Percentiles rank a stretch among this genome's conserved stretches.
phyloP scores from a whole-genome alignment of 495 filamentous ascomycete species.

The Aspergillus egyptiacus region DNA sequence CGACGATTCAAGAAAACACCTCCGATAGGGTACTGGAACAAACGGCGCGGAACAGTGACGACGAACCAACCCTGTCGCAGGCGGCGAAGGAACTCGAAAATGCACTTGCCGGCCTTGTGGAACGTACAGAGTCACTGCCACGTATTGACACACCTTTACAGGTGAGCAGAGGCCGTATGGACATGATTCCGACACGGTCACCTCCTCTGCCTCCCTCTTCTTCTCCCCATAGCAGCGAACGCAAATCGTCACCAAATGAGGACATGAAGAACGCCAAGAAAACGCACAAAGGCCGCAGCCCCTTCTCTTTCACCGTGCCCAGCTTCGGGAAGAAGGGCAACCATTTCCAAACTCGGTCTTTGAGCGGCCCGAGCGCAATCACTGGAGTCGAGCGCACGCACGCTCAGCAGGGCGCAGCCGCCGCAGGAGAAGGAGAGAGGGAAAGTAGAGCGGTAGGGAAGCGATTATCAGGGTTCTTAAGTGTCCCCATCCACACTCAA shows the following conservation, averaged over 20 bases:
- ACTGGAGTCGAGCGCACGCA: not conserved
- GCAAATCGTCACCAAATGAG: constrained; percentile 20
- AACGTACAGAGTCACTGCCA: constrained; percentile 13
- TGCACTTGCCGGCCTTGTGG: constrained; percentile 22
- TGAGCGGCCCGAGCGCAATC: constrained; percentile 10
- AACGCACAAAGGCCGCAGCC: constrained; percentile 12
- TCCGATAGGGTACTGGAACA: not conserved
- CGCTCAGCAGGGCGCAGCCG: not conserved
- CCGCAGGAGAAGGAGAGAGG: not conserved
- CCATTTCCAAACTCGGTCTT: constrained; percentile 11
- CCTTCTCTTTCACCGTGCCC: constrained; percentile 16
- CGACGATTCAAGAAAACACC: not conserved
- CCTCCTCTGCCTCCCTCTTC: constrained; percentile 30
- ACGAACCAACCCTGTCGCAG: constrained; percentile 25
- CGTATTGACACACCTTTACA: constrained; percentile 29
- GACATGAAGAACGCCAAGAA: constrained; percentile 15
- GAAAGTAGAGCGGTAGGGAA: constrained; percentile 7
- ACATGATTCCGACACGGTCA: constrained; percentile 33
- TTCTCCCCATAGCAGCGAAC: not conserved
- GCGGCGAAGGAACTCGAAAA: constrained; percentile 32
- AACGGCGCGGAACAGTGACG: constrained; percentile 7
- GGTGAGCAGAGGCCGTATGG: constrained; percentile 34
- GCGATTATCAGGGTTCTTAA: not conserved
- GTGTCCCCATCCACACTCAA: constrained; percentile 2
- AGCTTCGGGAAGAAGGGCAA: constrained; percentile 14